phyloP scores from a whole-genome alignment of 2,329 filamentous ascomycete genomes.

The Lizonia empirigonia region DNA sequence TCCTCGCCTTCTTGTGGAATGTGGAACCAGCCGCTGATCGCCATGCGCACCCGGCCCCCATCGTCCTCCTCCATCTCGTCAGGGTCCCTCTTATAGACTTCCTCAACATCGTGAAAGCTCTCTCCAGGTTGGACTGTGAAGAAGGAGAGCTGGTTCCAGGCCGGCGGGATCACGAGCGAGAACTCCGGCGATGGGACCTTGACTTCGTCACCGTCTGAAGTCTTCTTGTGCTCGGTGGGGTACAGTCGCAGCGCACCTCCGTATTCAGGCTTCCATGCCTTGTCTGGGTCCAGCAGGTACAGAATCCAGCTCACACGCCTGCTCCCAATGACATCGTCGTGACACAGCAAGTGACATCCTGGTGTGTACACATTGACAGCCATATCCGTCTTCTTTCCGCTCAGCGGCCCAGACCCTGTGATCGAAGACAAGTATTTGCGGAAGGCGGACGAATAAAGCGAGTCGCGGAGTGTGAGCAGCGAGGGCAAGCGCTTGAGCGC shows the following conservation, averaged over 20 bases:
- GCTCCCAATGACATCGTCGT: slow-evolving; percentile 99
- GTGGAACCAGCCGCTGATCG: slow-evolving; percentile 98
- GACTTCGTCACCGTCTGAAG: slow-evolving; percentile 73
- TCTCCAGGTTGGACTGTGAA: slow-evolving; percentile 98
- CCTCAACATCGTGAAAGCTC: slow-evolving; percentile 98
- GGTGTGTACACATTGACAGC: slow-evolving; percentile 98
- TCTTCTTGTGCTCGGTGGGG: slow-evolving; percentile 68
- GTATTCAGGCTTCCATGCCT: slow-evolving; percentile 88
- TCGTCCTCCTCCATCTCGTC: slow-evolving; percentile 68
- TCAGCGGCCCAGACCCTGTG: slow-evolving; percentile 83
- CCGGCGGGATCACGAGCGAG: slow-evolving; percentile 83
- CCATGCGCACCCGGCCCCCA: slow-evolving; percentile 86
- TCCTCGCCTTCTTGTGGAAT: slow-evolving; percentile 95
- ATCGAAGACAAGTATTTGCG: slow-evolving; percentile 86
- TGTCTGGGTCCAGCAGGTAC: slow-evolving; percentile 91
- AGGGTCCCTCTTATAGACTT: slow-evolving; percentile 77
- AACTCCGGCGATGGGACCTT: slow-evolving; percentile 81
- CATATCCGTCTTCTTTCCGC: slow-evolving; percentile 96
- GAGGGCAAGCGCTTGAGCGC: slow-evolving; percentile 86
- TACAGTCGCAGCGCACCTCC: slow-evolving; percentile 90
- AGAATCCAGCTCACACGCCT: slow-evolving; percentile 95
- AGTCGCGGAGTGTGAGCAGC: slow-evolving; percentile 88
- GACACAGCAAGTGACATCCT: slow-evolving; percentile 92
- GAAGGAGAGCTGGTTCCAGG: slow-evolving; percentile 97
- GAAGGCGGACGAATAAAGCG: slow-evolving; percentile 88